phyloP scores from a whole-genome alignment of 2,329 filamentous ascomycete genomes.

The Aspergillus carbonarius region DNA sequence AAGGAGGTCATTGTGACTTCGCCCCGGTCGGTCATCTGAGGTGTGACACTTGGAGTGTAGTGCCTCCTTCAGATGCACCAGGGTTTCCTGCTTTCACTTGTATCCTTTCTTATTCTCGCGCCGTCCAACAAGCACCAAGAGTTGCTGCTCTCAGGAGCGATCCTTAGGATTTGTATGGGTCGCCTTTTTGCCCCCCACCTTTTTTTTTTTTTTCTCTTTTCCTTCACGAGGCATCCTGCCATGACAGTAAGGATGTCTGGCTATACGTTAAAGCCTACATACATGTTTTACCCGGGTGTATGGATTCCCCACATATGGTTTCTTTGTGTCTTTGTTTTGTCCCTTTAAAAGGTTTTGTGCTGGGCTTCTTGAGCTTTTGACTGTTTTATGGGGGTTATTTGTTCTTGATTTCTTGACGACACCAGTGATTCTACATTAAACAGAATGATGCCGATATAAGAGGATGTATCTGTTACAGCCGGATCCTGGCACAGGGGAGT shows the following conservation, averaged over 20 bases:
- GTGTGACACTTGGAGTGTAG: neutral
- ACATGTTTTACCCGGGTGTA: slow-evolving; percentile 2
- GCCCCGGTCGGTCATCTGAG: slow-evolving; percentile 34
- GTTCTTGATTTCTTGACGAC: slow-evolving; percentile 21
- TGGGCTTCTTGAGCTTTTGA: slow-evolving; percentile 18
- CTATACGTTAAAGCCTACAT: neutral
- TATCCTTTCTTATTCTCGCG: neutral
- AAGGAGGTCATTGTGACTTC: slow-evolving; percentile 39
- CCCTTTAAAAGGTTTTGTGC: slow-evolving; percentile 10
- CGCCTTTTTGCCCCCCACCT: neutral
- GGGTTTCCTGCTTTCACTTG: neutral
- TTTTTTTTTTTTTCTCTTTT: no score
- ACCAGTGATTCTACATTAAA: slow-evolving; percentile 13
- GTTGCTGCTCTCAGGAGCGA: neutral
- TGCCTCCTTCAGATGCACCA: neutral
- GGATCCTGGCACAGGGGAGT: slow-evolving; percentile 6
- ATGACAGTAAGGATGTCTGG: neutral
- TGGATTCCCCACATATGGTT: slow-evolving; percentile 3
- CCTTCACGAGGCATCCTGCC: neutral
- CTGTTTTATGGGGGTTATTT: slow-evolving; percentile 18
- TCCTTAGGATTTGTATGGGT: neutral
- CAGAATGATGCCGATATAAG: slow-evolving; percentile 18
- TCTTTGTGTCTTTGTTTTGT: slow-evolving; percentile 10
- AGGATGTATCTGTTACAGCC: slow-evolving; percentile 15
- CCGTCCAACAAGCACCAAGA: neutral